Evolutionary conservation across 1,284 basidiomycete species (phyloP), one percentile per base, ranked within the genome.

Genomic region (Trametes polyzona): DNA sequence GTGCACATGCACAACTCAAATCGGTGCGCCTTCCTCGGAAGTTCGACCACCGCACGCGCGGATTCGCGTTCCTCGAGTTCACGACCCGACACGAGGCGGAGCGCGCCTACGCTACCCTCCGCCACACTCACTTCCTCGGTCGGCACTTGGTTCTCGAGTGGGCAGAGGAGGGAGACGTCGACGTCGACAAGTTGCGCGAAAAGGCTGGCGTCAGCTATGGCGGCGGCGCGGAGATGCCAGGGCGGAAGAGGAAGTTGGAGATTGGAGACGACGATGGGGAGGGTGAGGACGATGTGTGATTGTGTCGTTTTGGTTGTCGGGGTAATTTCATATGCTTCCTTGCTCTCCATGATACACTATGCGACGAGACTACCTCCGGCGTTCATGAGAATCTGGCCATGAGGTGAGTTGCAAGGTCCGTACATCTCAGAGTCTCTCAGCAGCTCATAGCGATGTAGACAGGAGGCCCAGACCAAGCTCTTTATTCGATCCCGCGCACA

Each of bases 61-160:
- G 96, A 9, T 99, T 98, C 71, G 96, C 93, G 1, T 99, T 99
- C 78, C 81, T 98, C 63, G 96, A 99, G 66, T 97, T 96, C 69
- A 82, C 90, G 23, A 88, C 92, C 2, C 83, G 91, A 12, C 86
- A 87, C 52, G 95, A 98, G 68, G 95, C 95, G 2, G 87, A 93
- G 73, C 88, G 88, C 42, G 95, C 93, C 0, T 93, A 90, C 73
- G 83, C 84, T 19, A 86, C 92, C 3, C 82, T 99, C 37, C 83
- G 86, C 63, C 95, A 98, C 74, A 98, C 95, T 0, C 97, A 99
- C 79, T 86, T 99, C 67, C 86, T 99, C 8, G 96, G 96, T 3
- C 78, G 97, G 27, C 96, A 99, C 81, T 76, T 99, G 29, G 93
- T 99, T 1, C 77, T 98, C 37, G 87, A 97, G 70, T 98, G 95